Evolutionary conservation across 208 protist species (phyloP), one percentile per base, ranked within the genome.

Genomic region (Crithidia sp.): DNA sequence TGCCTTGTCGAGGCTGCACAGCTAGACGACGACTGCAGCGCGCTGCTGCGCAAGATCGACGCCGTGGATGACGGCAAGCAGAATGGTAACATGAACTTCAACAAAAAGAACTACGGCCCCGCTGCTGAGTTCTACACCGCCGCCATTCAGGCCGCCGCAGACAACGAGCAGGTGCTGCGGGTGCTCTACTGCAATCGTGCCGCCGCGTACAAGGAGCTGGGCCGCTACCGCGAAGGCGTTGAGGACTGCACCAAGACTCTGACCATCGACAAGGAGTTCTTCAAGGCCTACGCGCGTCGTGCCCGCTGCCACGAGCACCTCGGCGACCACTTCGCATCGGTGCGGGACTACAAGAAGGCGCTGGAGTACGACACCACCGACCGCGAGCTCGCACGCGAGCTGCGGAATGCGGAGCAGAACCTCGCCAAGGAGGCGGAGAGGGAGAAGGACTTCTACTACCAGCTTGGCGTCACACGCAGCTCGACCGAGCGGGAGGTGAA

Each of bases 141-240:
- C 14, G 93, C 88, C 37, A 93, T 97, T 61, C 74, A 86, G 13
- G 59, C 77, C 52, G 86, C 91, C 2, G 76, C 73, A 8, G 82
- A 80, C 71, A 96, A 95, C 61, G 81, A 91, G 44, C 84, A 95
- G 64, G 90, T 97, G 50, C 73, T 95, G 70, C 90, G 91, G 49
- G 94, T 97, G 59, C 81, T 97, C 53, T 95, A 97, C 82, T 96
- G 89, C 82, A 97, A 97, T 75, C 90, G 94, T 52, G 92, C 94
- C 39, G 94, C 94, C 10, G 92, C 94, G 12, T 80, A 93, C 72
- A 96, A 96, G 80, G 89, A 97, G 76, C 75, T 97, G 14, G 84
- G 84, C 63, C 84, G 86, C 75, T 97, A 89, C 78, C 83, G 91
- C 19, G 90, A 96, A 60, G 92, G 88, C 37, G 77, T 97, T 28